Base-by-base conservation (phyloP, 2,329 filamentous ascomycete genomes). In the Penicillium thymicola region DNA sequence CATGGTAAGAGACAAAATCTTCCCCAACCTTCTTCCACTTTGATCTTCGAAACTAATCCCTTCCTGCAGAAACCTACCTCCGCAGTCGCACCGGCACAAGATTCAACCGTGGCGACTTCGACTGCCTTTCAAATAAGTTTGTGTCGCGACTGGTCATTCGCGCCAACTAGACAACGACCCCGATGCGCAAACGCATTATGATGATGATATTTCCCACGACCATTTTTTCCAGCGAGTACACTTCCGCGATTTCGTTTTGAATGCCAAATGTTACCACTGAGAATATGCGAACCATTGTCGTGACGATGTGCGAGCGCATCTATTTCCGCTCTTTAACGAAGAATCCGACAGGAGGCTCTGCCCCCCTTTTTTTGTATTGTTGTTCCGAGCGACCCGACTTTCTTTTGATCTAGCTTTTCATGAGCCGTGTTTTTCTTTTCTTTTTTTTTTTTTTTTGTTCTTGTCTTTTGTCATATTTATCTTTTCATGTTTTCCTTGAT, bases 121-220 rank as follows among this genome's bases (percentile, higher is more conserved):
- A 97, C 79, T 94, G 88, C 59, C 78, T 97, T 72, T 96, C 92
- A 51, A 97, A 96, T 82, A 97, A 97, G 81, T 97, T 97, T 81
- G 79, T 97, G 66, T 95, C 92, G 37, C 95, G 95, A 78, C 85
- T 97, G 70, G 92, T 97, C 73, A 96, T 97, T 75, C 91, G 93
- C 67, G 90, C 93, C 70, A 96, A 95, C 79, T 96, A 82, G 23
- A 45, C 36, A 73, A 66, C 51, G 61, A 66, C 58, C 48, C 55
- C 49, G 43, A 63, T 59, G 62, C 63, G 60, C 56, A 62, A 60
- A 59, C 62, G 61, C 64, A 60, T 60, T 61, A 64, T 61, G 60
- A 67, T 54, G 59, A 67, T 63, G 57, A 62, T 59, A 51, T 57
- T 55, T 55, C 57, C 25, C 54, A 59, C 60, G 64, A 61, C 51